phyloP scores from a whole-genome alignment of 495 filamentous ascomycete genomes.

The Aspergillus leporis region DNA sequence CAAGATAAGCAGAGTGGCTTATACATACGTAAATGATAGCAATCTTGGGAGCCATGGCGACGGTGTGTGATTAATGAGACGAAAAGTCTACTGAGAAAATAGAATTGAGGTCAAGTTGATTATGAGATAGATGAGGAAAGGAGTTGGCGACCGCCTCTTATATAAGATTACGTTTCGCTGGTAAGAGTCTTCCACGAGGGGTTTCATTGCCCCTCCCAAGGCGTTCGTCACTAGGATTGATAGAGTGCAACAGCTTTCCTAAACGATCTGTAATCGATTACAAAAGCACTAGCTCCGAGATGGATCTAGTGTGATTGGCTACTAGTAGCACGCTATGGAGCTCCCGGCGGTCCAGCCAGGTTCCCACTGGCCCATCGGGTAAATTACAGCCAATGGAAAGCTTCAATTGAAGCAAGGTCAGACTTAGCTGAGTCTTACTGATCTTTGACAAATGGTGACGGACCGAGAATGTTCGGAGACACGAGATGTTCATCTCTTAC shows the following conservation, averaged over 20 bases:
- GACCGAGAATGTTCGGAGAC: neutral
- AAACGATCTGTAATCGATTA: slow-evolving; percentile 40
- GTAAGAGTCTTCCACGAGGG: neutral
- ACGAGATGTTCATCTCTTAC: slow-evolving; percentile 8
- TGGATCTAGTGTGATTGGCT: slow-evolving; percentile 7
- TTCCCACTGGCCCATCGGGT: neutral
- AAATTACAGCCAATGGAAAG: slow-evolving; percentile 8
- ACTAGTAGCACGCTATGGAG: neutral
- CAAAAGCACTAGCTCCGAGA: slow-evolving; percentile 21
- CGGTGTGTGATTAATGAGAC: slow-evolving; percentile 7
- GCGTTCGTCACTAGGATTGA: neutral
- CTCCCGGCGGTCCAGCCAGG: neutral
- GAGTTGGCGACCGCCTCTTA: neutral
- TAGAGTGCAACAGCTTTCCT: slow-evolving; percentile 5
- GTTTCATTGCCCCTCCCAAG: neutral
- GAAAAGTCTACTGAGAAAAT: slow-evolving; percentile 3
- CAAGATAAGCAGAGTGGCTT: neutral
- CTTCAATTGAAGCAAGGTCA: neutral
- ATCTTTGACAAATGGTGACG: slow-evolving; percentile 37
- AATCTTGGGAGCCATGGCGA: slow-evolving; percentile 86
- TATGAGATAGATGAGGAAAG: neutral
- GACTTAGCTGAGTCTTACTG: slow-evolving; percentile 32
- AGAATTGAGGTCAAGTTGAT: neutral
- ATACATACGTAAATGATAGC: slow-evolving; percentile 83
- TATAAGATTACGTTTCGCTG: neutral